Percentiles rank a stretch among this genome's conserved stretches.
Conservation (phyloP, 2,329 filamentous ascomycete genomes). For the Colletotrichum spaethianum region DNA sequence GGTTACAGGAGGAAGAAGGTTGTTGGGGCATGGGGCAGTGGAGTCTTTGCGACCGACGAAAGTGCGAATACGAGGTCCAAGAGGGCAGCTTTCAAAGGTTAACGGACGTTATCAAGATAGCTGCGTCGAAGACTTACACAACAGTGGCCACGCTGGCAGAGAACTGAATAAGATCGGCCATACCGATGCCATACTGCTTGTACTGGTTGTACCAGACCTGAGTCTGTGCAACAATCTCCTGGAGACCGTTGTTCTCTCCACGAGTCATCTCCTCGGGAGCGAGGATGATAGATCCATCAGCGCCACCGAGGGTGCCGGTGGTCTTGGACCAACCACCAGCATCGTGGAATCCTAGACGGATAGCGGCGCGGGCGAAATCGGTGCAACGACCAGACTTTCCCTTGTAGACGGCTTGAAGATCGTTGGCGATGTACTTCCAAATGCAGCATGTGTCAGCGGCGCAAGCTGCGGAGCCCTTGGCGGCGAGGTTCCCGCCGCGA, state of each 20-base stretch:
- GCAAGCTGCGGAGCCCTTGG: conserved; percentile 49
- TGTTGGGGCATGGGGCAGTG: conserved; percentile 52
- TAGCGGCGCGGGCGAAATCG: conserved; percentile 57
- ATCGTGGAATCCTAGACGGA: conserved; percentile 65
- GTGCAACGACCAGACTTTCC: conserved; percentile 58
- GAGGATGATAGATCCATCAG: conserved; percentile 61
- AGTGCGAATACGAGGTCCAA: conserved; percentile 63
- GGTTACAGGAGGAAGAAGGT: conserved; percentile 59
- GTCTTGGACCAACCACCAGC: conserved; percentile 59
- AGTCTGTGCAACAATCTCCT: conserved; percentile 57
- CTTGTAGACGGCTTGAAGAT: conserved; percentile 53
- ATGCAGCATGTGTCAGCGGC: conserved; percentile 59
- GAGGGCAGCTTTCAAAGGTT: conserved; percentile 48
- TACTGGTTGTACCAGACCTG: conserved; percentile 58
- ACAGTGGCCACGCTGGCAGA: conserved; percentile 64
- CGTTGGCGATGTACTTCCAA: conserved; percentile 59
- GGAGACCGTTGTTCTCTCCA: conserved; percentile 62
- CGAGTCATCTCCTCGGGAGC: conserved; percentile 53
- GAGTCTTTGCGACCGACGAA: conserved; percentile 66
- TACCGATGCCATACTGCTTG: conserved; percentile 54
- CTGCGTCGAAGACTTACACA: conserved; percentile 43
- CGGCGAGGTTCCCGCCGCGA: conserved; percentile 36
- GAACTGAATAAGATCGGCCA: conserved; percentile 70
- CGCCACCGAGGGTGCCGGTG: conserved; percentile 55
- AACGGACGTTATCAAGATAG: background rate